Evolutionary conservation across 2,329 filamentous ascomycete genomes (phyloP), one percentile per base, ranked within the genome.

Genomic region (Ceratocystiopsis minuta): DNA sequence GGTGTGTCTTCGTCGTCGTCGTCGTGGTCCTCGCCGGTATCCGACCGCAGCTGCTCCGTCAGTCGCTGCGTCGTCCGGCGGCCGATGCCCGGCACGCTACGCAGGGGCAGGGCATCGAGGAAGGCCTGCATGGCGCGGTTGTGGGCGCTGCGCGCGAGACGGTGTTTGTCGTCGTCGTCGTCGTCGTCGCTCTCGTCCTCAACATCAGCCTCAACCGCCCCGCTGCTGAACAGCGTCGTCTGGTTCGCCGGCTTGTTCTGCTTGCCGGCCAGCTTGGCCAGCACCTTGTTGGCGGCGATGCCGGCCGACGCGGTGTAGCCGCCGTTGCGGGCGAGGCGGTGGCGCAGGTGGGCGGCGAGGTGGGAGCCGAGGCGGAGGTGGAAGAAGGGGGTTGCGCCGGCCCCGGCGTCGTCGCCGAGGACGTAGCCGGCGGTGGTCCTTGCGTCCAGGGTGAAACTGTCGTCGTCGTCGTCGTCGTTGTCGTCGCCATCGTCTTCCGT

Each of bases 231-330:
- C 9, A 96, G 63, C 0, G 82, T 85, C 0, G 88, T 96, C 58
- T 96, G 90, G 46, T 75, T 80, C 45, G 78, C 78, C 1, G 88
- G 88, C 60, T 96, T 96, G 56, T 95, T 75, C 45, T 79, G 65
- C 55, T 75, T 81, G 13, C 88, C 88, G 11, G 77, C 82, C 14
- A 96, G 68, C 58, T 96, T 96, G 45, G 82, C 76, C 12, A 94
- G 65, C 6, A 88, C 59, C 58, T 96, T 96, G 53, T 80, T 88
- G 1, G 84, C 92, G 3, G 86, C 80, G 17, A 96, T 75, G 4
- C 88, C 88, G 36, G 83, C 86, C 1, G 87, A 88, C 24, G 80
- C 80, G 0, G 86, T 94, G 59, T 88, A 94, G 2, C 85, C 84
- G 37, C 84, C 67, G 37, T 76, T 65, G 15, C 16, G 35, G 52